Conservation (phyloP, 345 rosid genomes). For the Linum tenue region DNA sequence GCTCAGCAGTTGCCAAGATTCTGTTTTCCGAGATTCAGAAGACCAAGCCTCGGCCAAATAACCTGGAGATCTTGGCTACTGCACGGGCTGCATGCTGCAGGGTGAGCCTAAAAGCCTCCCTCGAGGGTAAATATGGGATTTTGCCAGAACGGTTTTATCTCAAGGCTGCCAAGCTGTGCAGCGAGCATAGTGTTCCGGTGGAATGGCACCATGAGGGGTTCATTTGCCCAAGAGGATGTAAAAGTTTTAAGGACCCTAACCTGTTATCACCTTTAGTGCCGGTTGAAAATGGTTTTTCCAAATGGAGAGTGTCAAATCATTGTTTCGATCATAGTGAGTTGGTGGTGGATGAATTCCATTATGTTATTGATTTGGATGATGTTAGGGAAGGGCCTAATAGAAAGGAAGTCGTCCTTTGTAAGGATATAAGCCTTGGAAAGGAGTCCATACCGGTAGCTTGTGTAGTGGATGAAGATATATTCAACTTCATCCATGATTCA, state of each 20-base stretch:
- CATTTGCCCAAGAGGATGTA: conserved; percentile 74
- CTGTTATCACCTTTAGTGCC: conserved; percentile 31
- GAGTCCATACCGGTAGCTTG: conserved; percentile 66
- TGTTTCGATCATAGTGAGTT: conserved; percentile 27
- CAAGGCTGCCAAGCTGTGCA: conserved; percentile 90
- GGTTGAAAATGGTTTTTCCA: conserved; percentile 26
- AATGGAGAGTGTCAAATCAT: conserved; percentile 16
- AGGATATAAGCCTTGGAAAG: conserved; percentile 80
- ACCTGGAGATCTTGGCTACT: conserved; percentile 61
- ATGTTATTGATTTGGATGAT: conserved; percentile 50
- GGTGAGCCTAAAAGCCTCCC: conserved; percentile 57
- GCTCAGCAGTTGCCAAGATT: conserved; percentile 57
- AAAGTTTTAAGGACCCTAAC: conserved; percentile 36
- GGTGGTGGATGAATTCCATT: conserved; percentile 87
- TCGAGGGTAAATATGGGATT: conserved; percentile 65
- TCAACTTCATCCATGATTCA: conserved; percentile 27
- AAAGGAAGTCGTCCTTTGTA: conserved; percentile 46
- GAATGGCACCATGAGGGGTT: conserved; percentile 80
- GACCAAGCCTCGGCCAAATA: conserved; percentile 80
- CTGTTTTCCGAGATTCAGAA: conserved; percentile 60
- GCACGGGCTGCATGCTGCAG: conserved; percentile 88
- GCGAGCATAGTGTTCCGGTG: conserved; percentile 77
- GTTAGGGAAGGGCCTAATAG: conserved; percentile 36
- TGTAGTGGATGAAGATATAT: conserved; percentile 53
- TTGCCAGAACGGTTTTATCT: conserved; percentile 68